Conservation (phyloP, 2,329 filamentous ascomycete genomes). For the Paramyrothecium sp. region DNA sequence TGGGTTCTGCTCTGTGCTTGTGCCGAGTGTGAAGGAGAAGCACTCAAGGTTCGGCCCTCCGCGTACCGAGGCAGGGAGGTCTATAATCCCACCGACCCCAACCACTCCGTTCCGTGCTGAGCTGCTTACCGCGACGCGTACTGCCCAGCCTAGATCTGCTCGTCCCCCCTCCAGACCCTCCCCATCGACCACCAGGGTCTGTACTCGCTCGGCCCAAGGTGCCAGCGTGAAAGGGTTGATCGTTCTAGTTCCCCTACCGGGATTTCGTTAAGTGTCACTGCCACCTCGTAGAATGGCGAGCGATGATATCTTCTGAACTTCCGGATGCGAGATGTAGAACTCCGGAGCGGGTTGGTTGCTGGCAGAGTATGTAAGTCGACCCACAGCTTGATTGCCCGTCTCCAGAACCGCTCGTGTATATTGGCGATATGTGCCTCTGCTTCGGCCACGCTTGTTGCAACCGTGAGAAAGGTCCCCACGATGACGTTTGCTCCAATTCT, state of each 20-base stretch:
- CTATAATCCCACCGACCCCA: too few species aligned
- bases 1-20: slow-evolving; percentile 15
- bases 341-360: too few species aligned
- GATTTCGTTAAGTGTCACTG: neutral
- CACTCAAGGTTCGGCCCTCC: slow-evolving; percentile 5
- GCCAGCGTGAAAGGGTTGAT: slow-evolving; percentile 10
- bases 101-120: too few species aligned
- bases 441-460: slow-evolving; percentile 15
- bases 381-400: slow-evolving; percentile 9
- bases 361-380: slow-evolving; percentile 5
- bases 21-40: slow-evolving; percentile 15
- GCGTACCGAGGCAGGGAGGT: too few species aligned
- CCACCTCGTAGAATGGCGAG: slow-evolving; percentile 7
- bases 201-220: slow-evolving; percentile 5
- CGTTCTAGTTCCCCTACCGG: slow-evolving; percentile 6
- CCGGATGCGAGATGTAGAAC: slow-evolving; percentile 5
- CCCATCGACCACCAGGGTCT: slow-evolving; percentile 3
- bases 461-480: slow-evolving; percentile 11
- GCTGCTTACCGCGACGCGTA: slow-evolving; percentile 13
- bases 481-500: slow-evolving; percentile 13
- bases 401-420: slow-evolving; percentile 12
- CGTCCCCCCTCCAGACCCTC: slow-evolving; percentile 4
- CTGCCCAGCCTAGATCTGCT: slow-evolving; percentile 4
- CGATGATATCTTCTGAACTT: slow-evolving; percentile 6
- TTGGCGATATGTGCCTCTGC: too few species aligned